A percentile compares a stretch with the other conserved stretches of the same genome.
phyloP scores from a whole-genome alignment of 352 stramenopile genomes.

The Phytophthora colocasiae region DNA sequence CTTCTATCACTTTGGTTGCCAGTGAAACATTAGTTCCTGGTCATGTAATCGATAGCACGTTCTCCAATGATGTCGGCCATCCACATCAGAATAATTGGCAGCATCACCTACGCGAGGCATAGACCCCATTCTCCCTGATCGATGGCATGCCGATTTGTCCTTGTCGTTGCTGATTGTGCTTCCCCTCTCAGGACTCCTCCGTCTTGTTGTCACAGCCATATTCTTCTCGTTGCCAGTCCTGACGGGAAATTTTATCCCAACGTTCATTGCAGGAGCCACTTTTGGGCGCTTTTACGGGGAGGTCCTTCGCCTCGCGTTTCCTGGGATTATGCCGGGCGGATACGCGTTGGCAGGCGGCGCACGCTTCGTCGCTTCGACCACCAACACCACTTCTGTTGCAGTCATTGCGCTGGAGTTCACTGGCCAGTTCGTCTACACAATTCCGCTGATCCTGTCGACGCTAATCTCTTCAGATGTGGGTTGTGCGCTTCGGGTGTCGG shows the following conservation, averaged over 20 bases:
- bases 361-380: slow-evolving; percentile 62
- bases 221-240: slow-evolving; percentile 64
- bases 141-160: too few species aligned
- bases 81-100: too few species aligned
- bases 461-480: slow-evolving; percentile 57
- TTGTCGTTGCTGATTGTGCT: slow-evolving; percentile 44
- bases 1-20: too few species aligned
- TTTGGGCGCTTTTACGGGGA: slow-evolving; percentile 71
- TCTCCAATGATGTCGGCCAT: too few species aligned
- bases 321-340: slow-evolving; percentile 54
- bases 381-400: slow-evolving; percentile 75
- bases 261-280: slow-evolving; percentile 61
- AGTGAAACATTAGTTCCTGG: too few species aligned
- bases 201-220: slow-evolving; percentile 48
- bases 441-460: slow-evolving; percentile 59
- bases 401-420: slow-evolving; percentile 82
- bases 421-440: slow-evolving; percentile 75
- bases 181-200: slow-evolving; percentile 40
- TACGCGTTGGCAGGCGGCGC: slow-evolving; percentile 76
- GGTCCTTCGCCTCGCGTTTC: slow-evolving; percentile 45
- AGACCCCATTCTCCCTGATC: slow-evolving; percentile 15
- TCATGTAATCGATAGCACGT: too few species aligned
- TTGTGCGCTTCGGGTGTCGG: slow-evolving; percentile 60
- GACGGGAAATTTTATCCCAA: slow-evolving; percentile 68
- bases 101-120: too few species aligned